phyloP scores from a whole-genome alignment of 2,329 filamentous ascomycete genomes.

The Alternaria ventricosa region DNA sequence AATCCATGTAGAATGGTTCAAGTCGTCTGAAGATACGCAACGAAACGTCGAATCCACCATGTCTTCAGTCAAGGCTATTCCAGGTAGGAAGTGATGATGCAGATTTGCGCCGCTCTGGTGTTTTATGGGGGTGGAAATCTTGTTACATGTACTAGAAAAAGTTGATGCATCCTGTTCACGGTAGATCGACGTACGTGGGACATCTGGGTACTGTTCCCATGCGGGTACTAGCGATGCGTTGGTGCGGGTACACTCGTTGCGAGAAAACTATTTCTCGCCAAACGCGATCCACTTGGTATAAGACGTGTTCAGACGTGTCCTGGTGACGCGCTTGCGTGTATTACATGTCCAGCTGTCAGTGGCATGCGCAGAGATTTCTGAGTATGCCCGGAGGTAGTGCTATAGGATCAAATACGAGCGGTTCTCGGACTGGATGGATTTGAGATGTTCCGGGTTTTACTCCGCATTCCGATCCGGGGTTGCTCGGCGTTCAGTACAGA shows the following conservation, averaged over 20 bases:
- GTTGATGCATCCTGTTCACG: background rate
- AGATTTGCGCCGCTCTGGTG: background rate
- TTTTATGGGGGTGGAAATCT: background rate
- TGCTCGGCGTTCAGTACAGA: background rate
- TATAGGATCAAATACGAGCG: background rate
- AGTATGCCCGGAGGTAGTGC: background rate
- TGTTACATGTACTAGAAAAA: background rate
- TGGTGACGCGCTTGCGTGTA: conserved; percentile 5
- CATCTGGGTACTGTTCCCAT: conserved; percentile 1
- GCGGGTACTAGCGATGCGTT: conserved; percentile 3
- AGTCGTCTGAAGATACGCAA: background rate
- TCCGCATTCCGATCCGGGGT: background rate
- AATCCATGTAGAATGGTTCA: background rate
- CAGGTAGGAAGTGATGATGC: background rate
- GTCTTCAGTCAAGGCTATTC: background rate
- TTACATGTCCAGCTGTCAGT: background rate
- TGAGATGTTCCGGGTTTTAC: background rate
- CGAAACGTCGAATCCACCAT: background rate
- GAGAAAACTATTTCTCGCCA: background rate
- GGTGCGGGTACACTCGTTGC: background rate
- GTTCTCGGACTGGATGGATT: background rate
- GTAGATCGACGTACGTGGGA: conserved; percentile 3
- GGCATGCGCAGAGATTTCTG: background rate
- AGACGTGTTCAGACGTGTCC: background rate
- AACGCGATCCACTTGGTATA: conserved; percentile 6